Conservation (phyloP, 2,329 filamentous ascomycete genomes). For the Microcyclosporella mali region DNA sequence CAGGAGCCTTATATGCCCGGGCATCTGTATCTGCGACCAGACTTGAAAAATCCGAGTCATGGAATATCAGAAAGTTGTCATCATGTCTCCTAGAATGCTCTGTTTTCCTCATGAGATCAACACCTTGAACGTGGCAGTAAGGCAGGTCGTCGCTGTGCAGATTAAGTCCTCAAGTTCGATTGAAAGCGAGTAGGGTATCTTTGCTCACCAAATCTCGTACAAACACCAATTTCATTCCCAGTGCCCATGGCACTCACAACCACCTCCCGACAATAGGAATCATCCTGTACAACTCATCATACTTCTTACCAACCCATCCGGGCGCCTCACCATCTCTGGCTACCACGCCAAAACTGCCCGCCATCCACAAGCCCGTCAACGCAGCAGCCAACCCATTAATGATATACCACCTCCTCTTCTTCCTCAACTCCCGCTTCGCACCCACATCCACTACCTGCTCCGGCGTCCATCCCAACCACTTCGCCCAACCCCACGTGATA, state of each 20-base stretch:
- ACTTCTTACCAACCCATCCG: conserved; percentile 75
- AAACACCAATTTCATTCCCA: too few relatives aligned
- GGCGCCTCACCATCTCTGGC: conserved; percentile 61
- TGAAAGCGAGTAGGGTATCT: background rate
- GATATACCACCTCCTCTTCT: conserved; percentile 62
- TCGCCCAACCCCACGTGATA: conserved; percentile 78
- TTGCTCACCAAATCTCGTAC: too few relatives aligned
- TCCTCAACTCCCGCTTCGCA: conserved; percentile 45
- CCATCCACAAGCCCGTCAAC: conserved; percentile 66
- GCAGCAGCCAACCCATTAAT: conserved; percentile 60
- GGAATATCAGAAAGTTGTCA: too few relatives aligned
- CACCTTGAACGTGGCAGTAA: too few relatives aligned
- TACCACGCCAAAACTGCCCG: conserved; percentile 72
- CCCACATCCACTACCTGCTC: conserved; percentile 46
- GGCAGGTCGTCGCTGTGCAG: too few relatives aligned
- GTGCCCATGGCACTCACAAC: conserved; percentile 36
- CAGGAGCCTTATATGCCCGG: too few relatives aligned
- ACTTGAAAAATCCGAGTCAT: too few relatives aligned
- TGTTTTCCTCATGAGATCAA: too few relatives aligned
- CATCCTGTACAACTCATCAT: conserved; percentile 64
- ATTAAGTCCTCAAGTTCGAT: background rate
- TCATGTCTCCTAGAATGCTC: too few relatives aligned
- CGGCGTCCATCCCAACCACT: conserved; percentile 66
- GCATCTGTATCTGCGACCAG: too few relatives aligned
- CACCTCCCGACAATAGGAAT: conserved; percentile 53